Conservation (phyloP, 306 rosid species). For the Notholithocarpus densiflorus region DNA sequence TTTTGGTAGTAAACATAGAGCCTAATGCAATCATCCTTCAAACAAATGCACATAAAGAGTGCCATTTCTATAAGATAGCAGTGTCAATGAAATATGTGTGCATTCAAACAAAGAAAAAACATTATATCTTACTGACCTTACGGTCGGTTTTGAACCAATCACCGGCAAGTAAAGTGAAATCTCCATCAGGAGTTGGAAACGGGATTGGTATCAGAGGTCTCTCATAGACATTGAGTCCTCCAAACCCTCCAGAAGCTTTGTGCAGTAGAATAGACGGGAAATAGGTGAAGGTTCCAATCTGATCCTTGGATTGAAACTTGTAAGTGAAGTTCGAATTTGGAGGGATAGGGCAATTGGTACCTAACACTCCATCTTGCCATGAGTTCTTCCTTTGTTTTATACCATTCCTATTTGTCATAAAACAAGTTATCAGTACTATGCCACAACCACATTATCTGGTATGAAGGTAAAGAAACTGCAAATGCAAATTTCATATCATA, state of each 20-base stretch:
- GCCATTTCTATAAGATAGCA: not conserved
- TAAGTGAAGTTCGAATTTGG: conserved; percentile 89
- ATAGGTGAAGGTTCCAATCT: conserved; percentile 78
- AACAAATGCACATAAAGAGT: not conserved
- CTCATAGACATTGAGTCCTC: conserved; percentile 67
- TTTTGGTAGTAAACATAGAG: not conserved
- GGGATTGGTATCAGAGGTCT: conserved; percentile 89
- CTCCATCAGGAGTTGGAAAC: conserved; percentile 70
- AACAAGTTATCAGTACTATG: conserved; percentile 8
- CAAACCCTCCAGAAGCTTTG: conserved; percentile 89
- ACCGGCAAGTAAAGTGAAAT: conserved; percentile 82
- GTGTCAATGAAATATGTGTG: not conserved
- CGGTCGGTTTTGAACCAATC: conserved; percentile 88
- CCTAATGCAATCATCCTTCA: not conserved
- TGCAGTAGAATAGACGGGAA: conserved; percentile 87
- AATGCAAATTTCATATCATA: not conserved
- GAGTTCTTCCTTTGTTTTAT: conserved; percentile 96
- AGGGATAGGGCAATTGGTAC: conserved; percentile 92
- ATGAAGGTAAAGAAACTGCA: not conserved
- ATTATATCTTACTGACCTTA: conserved; percentile 42
- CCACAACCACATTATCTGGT: not conserved
- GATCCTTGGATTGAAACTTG: conserved; percentile 86
- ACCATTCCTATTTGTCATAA: conserved; percentile 63
- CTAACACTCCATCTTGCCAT: conserved; percentile 98
- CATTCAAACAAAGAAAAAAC: not conserved